Base-by-base conservation (phyloP, 1,139 yeast genomes). In the Yamadazyma jaroonii region DNA sequence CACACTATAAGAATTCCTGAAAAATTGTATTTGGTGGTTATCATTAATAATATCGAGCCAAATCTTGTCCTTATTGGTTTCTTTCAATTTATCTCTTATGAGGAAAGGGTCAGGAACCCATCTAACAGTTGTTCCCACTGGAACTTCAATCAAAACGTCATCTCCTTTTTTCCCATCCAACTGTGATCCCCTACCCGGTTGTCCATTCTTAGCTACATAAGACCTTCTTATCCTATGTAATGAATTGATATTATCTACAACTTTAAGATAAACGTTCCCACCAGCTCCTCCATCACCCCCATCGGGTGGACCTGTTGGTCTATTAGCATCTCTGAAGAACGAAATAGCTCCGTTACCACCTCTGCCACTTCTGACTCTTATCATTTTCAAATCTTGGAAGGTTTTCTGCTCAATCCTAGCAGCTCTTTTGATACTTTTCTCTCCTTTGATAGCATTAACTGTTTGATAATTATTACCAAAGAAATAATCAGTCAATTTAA, bases 281-380 rank as follows among this genome's bases (percentile, higher is more conserved):
- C 98, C 98, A 44, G 72, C 67, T 5, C 98, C 98, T 17, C 98
- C 98, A 60, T 92, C 97, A 11, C 98, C 98, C 17, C 98, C 98
- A 59, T 90, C 96, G 0, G 98, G 95, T 0, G 98, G 97, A 0
- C 98, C 98, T 13, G 74, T 72, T 0, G 96, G 74, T 31, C 87
- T 66, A 36, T 89, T 86, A 2, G 96, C 87, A 50, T 88, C 97
- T 44, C 96, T 67, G 46, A 84, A 76, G 57, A 92, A 92, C 1
- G 97, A 84, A 0, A 88, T 84, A 34, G 79, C 73, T 6, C 98
- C 98, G 55, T 82, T 74, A 1, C 98, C 98, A 22, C 98, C 98
- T 34, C 67, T 69, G 0, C 98, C 98, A 31, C 95, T 80, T 9
- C 63, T 62, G n/a, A 86, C 66, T 39, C 77, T 74, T 5, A 89